These are phyloP conservation scores for Beauveria varroae DNA, from an alignment of 2,329 filamentous ascomycete genomes.

Conservation along the genomic window DNA sequence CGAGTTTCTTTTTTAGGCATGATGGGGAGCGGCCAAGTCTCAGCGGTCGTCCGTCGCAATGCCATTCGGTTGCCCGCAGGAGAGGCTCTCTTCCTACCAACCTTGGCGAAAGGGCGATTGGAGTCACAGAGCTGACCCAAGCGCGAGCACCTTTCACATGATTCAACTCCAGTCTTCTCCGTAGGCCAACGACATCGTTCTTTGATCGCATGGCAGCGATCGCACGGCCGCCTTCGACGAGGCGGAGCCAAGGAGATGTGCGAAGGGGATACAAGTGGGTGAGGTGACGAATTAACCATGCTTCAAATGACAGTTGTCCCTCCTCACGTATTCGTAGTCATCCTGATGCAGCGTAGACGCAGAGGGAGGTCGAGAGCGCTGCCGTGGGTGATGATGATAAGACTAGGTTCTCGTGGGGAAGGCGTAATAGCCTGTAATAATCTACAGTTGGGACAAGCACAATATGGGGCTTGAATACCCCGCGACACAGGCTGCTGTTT, in stretches of 20 bases:
- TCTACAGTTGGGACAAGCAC: not conserved
- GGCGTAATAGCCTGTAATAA: not conserved
- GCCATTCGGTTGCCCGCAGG: not conserved
- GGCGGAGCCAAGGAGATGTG: not conserved
- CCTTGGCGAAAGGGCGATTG: not conserved
- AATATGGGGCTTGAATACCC: no score
- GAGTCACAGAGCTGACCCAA: not conserved
- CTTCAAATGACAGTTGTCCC: not conserved
- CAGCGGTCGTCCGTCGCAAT: not conserved
- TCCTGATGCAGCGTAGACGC: not conserved
- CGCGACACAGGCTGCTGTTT: no score
- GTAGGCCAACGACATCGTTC: conserved; percentile 7
- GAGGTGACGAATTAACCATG: not conserved
- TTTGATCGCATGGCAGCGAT: conserved; percentile 12
- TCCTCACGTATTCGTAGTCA: not conserved
- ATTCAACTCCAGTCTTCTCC: not conserved
- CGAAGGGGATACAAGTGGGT: not conserved
- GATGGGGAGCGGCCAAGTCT: not conserved
- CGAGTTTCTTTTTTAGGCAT: not conserved
- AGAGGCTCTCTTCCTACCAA: not conserved
- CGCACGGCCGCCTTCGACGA: not conserved
- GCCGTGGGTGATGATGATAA: not conserved
- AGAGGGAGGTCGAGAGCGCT: not conserved
- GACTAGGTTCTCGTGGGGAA: not conserved
- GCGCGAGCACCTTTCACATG: conserved; percentile 8